phyloP scores from a whole-genome alignment of 208 protist genomes.

The Leishmania arabica region DNA sequence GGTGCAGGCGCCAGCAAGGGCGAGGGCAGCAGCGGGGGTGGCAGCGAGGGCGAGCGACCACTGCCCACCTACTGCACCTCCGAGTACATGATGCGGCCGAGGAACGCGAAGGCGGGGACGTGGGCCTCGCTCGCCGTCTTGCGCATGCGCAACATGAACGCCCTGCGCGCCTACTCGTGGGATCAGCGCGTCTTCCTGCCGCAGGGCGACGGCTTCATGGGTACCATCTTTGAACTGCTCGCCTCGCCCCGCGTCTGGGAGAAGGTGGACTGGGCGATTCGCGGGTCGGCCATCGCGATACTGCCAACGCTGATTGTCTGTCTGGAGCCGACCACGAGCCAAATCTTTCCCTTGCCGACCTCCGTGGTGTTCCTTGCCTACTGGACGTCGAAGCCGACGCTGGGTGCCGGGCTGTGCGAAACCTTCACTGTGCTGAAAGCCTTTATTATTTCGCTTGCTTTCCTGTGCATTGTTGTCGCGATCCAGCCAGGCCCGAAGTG shows the following conservation, averaged over 20 bases:
- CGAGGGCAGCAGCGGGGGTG: neutral
- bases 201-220: conserved; percentile 40
- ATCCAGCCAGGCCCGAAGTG: conserved; percentile 56
- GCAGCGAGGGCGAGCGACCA: conserved; percentile 2
- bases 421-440: conserved; percentile 73
- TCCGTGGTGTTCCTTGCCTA: conserved; percentile 79
- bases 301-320: conserved; percentile 79
- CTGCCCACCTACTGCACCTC: neutral
- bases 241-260: conserved; percentile 83
- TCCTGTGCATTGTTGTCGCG: conserved; percentile 65
- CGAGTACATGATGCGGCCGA: neutral
- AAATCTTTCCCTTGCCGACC: conserved; percentile 73
- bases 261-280: conserved; percentile 84
- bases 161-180: conserved; percentile 79
- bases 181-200: conserved; percentile 77
- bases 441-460: conserved; percentile 58
- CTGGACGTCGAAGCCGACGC: conserved; percentile 85
- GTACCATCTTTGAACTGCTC: conserved; percentile 54
- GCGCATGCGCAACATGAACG: conserved; percentile 65
- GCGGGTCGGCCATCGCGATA: conserved; percentile 74
- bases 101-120: neutral
- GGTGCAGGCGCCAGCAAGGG: neutral
- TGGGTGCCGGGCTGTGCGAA: conserved; percentile 80
- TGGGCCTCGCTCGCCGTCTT: conserved; percentile 27
- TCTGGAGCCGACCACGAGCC: conserved; percentile 57